Percentiles rank a stretch among this genome's conserved stretches.
Conservation (phyloP, 441 rosid species). For the Mallotus japonicus region DNA sequence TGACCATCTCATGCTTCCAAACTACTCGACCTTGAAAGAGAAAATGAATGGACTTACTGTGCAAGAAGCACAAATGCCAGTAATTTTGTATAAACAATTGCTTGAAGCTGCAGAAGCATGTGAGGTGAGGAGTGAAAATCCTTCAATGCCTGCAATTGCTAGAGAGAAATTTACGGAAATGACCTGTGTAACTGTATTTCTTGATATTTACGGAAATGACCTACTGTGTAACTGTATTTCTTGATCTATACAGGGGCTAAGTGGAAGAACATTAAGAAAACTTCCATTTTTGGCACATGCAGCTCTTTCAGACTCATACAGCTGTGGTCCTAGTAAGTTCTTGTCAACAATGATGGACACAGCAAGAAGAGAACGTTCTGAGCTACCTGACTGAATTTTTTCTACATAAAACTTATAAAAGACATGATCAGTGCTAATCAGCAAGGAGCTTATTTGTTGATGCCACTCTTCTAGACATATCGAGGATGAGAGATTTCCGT, state of each 20-base stretch:
- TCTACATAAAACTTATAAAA: slow-evolving; percentile 11
- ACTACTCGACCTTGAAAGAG: slow-evolving; percentile 61
- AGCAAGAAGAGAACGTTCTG: slow-evolving; percentile 63
- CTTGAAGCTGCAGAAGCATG: slow-evolving; percentile 81
- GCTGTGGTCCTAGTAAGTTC: slow-evolving; percentile 60
- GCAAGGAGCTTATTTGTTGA: neutral
- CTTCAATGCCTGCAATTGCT: slow-evolving; percentile 4
- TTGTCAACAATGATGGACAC: slow-evolving; percentile 68
- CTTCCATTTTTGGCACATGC: slow-evolving; percentile 91
- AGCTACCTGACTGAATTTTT: slow-evolving; percentile 33
- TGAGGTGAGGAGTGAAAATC: slow-evolving; percentile 53
- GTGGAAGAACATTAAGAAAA: slow-evolving; percentile 86
- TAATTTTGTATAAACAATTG: slow-evolving; percentile 45
- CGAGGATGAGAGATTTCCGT: neutral
- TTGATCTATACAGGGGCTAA: slow-evolving; percentile 58
- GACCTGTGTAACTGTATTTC: neutral
- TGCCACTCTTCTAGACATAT: neutral
- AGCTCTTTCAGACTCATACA: slow-evolving; percentile 57
- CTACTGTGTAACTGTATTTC: neutral
- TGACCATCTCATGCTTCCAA: slow-evolving; percentile 48
- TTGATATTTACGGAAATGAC: neutral
- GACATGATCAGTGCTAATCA: neutral
- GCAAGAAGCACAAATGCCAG: slow-evolving; percentile 41
- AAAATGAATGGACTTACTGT: slow-evolving; percentile 38
- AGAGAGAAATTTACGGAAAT: neutral